A percentile compares a stretch with the other conserved stretches of the same genome.
These are phyloP conservation scores for Boletus eberwhitei DNA, from an alignment of 768 basidiomycete species.

Conservation along the genomic window DNA sequence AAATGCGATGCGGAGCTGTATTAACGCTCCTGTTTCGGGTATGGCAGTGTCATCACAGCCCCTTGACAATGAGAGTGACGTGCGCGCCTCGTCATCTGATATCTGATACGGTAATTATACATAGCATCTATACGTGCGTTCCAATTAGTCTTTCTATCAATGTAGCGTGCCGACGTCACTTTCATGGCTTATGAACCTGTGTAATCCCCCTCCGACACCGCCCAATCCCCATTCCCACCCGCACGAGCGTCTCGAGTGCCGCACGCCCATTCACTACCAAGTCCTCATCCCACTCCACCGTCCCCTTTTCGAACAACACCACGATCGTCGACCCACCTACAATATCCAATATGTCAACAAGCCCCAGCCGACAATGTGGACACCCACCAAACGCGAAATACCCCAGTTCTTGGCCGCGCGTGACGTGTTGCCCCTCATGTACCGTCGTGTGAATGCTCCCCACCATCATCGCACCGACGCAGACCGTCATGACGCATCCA, in stretches of 20 bases:
- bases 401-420: constrained; percentile 86
- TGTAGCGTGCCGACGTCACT: background rate
- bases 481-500: constrained; percentile 89
- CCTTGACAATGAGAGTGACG: too few species aligned
- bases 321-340: constrained; percentile 91
- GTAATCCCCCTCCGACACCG: constrained; percentile 19
- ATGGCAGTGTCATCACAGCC: background rate
- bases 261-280: constrained; percentile 79
- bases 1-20: background rate
- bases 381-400: constrained; percentile 94
- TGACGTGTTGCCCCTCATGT: constrained; percentile 75
- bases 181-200: constrained; percentile 1
- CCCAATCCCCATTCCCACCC: constrained; percentile 86
- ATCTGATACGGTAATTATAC: too few species aligned
- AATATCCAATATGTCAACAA: background rate
- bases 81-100: background rate
- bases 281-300: constrained; percentile 90
- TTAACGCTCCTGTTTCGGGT: background rate
- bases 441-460: constrained; percentile 87
- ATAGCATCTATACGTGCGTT: background rate
- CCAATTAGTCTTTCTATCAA: background rate
- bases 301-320: constrained; percentile 80
- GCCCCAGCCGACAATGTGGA: background rate
- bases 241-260: constrained; percentile 85
- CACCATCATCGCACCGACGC: constrained; percentile 94